A percentile compares a stretch with the other conserved stretches of the same genome.
These are phyloP conservation scores for Penicillium sp. DNA, from an alignment of 2,329 filamentous ascomycete genomes.

Conservation along the genomic window DNA sequence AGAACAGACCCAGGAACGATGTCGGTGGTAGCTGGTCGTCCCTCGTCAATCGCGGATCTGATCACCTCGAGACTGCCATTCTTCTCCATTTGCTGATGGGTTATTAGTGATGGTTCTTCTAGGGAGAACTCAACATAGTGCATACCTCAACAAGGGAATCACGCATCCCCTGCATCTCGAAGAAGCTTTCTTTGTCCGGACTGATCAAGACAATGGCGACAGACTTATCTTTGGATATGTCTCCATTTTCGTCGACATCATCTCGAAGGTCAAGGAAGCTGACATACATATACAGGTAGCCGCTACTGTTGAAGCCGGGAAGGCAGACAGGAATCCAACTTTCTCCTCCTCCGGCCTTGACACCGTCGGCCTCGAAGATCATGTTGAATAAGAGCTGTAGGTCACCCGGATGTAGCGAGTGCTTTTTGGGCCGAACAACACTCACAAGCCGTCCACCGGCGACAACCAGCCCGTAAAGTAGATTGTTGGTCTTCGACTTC, in stretches of 20 bases:
- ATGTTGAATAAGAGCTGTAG: slow-evolving; percentile 98
- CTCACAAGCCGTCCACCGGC: slow-evolving; percentile 90
- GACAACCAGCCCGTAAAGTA: slow-evolving; percentile 90
- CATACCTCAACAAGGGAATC: slow-evolving; percentile 55
- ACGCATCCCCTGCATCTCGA: slow-evolving; percentile 71
- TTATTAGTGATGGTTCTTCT: slow-evolving; percentile 24
- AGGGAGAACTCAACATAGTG: neutral
- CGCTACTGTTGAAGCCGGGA: slow-evolving; percentile 93
- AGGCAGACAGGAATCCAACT: slow-evolving; percentile 97
- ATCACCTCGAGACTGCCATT: slow-evolving; percentile 73
- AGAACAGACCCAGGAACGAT: slow-evolving; percentile 76
- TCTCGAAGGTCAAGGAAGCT: slow-evolving; percentile 73
- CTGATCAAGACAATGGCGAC: slow-evolving; percentile 93
- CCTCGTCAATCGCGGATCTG: slow-evolving; percentile 62
- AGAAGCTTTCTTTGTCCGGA: slow-evolving; percentile 89
- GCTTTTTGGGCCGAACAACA: slow-evolving; percentile 87
- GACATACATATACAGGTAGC: slow-evolving; percentile 98
- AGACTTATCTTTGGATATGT: slow-evolving; percentile 57
- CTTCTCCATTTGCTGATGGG: slow-evolving; percentile 61
- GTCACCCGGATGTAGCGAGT: slow-evolving; percentile 92
- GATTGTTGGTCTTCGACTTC: slow-evolving; percentile 67
- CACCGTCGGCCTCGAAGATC: slow-evolving; percentile 90
- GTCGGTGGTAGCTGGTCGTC: slow-evolving; percentile 67
- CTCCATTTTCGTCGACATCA: slow-evolving; percentile 42
- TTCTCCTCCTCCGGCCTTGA: slow-evolving; percentile 89